These are phyloP conservation scores for Acer campestre DNA, from an alignment of 345 rosid genomes.

Conservation along the genomic window DNA sequence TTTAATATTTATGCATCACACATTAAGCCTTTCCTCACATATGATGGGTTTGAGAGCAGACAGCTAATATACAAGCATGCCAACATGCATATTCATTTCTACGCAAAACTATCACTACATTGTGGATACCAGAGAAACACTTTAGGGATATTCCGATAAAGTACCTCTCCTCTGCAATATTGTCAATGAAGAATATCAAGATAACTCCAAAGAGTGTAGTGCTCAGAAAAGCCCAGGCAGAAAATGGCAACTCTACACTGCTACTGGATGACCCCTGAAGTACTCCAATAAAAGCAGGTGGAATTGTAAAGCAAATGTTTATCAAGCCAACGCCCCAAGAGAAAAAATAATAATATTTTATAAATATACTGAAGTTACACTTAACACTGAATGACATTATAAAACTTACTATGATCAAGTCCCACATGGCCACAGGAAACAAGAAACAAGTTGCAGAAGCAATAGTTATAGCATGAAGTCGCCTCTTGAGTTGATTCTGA, in stretches of 20 bases:
- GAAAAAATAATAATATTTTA: conserved; percentile 11
- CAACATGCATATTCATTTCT: neutral
- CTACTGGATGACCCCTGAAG: conserved; percentile 75
- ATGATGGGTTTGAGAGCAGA: neutral
- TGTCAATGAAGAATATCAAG: conserved; percentile 85
- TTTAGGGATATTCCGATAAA: conserved; percentile 6
- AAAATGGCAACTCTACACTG: conserved; percentile 64
- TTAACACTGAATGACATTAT: conserved; percentile 11
- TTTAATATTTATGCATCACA: neutral
- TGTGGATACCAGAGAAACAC: conserved; percentile 15
- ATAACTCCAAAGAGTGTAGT: conserved; percentile 76
- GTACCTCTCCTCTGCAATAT: conserved; percentile 95
- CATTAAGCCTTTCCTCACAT: neutral
- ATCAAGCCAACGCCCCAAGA: conserved; percentile 2
- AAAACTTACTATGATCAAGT: conserved; percentile 77
- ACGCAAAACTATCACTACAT: conserved; percentile 1
- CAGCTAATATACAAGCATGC: conserved; percentile 4
- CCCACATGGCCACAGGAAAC: conserved; percentile 99
- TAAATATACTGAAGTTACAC: conserved; percentile 7
- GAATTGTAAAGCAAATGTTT: conserved; percentile 20
- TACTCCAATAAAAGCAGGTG: conserved; percentile 25
- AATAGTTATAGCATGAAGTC: conserved; percentile 87
- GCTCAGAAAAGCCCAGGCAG: conserved; percentile 88
- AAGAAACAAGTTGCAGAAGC: conserved; percentile 88
- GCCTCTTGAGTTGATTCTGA: conserved; percentile 89